phyloP scores from a whole-genome alignment of 148 eudicot species.

The Suaeda aralocaspica region DNA sequence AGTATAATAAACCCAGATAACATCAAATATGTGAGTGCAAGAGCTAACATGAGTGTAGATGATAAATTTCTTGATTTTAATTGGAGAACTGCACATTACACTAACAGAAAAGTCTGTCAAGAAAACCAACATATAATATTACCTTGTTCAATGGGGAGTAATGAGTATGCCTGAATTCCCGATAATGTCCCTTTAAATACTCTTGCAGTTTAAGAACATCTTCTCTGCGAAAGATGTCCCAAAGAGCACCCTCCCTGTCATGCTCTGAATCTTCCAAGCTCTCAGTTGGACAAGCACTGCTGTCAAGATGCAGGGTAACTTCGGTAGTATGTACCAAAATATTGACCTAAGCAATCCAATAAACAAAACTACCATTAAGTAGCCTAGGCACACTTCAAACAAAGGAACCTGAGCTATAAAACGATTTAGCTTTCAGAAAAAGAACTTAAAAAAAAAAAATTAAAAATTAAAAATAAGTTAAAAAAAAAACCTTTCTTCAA shows the following conservation, averaged over 20 bases:
- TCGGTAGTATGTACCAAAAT: constrained; percentile 63
- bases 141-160: constrained; percentile 48
- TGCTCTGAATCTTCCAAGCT: constrained; percentile 18
- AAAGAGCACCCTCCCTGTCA: constrained; percentile 54
- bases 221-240: constrained; percentile 72
- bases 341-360: constrained; percentile 42
- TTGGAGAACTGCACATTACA: too few species aligned
- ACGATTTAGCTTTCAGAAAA: too few species aligned
- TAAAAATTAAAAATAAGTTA: too few species aligned
- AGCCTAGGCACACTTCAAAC: constrained; percentile 9
- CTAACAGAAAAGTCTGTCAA: too few species aligned
- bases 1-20: too few species aligned
- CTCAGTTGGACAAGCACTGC: constrained; percentile 10
- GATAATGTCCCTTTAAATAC: constrained; percentile 48
- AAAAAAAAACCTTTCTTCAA: not conserved
- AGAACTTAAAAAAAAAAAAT: too few species aligned
- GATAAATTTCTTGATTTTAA: too few species aligned
- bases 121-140: not conserved
- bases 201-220: constrained; percentile 66
- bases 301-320: constrained; percentile 18
- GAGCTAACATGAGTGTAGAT: too few species aligned
- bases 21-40: too few species aligned
- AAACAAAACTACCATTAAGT: constrained; percentile 6
- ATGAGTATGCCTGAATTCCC: constrained; percentile 59
- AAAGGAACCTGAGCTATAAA: not conserved